Percentiles rank a stretch among this genome's conserved stretches.
These are phyloP conservation scores for Phlegmacium glaucopus DNA, from an alignment of 768 basidiomycete genomes.

Conservation along the genomic window DNA sequence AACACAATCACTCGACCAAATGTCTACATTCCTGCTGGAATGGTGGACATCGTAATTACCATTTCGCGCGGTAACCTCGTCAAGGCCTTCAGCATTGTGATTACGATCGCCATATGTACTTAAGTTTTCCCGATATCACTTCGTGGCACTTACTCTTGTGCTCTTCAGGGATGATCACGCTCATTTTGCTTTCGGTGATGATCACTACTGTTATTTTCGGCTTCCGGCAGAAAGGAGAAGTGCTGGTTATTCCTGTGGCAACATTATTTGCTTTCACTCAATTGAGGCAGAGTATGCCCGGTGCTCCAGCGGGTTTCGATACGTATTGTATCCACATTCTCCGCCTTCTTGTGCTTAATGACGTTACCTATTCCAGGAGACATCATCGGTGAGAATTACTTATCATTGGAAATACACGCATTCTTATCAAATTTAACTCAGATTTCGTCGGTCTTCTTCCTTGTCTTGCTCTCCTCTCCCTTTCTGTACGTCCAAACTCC, in stretches of 20 bases:
- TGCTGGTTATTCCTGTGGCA: conserved; percentile 24
- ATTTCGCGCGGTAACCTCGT: conserved; percentile 18
- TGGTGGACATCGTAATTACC: conserved; percentile 16
- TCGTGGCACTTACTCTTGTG: not conserved
- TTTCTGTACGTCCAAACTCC: conserved; percentile 13
- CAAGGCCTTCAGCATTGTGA: conserved; percentile 18
- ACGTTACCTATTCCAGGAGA: conserved; percentile 9
- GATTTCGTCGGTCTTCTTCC: conserved; percentile 22
- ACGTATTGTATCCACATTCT: not conserved
- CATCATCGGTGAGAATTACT: conserved; percentile 9
- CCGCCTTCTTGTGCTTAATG: not conserved
- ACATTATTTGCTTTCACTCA: conserved; percentile 24
- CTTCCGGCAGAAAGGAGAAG: conserved; percentile 19
- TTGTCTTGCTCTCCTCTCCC: conserved; percentile 19
- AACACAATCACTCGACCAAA: conserved; percentile 10
- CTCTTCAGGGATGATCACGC: conserved; percentile 19
- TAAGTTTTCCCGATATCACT: not conserved
- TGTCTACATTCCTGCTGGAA: conserved; percentile 13
- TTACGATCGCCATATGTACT: conserved; percentile 20
- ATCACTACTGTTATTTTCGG: conserved; percentile 24
- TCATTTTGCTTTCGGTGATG: conserved; percentile 23
- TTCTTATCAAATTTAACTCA: not conserved
- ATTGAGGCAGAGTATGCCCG: conserved; percentile 22
- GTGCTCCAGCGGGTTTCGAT: conserved; percentile 22
- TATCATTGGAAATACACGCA: not conserved